These are phyloP conservation scores for Telfairia occidentalis DNA, from an alignment of 331 rosid species.

Conservation along the genomic window DNA sequence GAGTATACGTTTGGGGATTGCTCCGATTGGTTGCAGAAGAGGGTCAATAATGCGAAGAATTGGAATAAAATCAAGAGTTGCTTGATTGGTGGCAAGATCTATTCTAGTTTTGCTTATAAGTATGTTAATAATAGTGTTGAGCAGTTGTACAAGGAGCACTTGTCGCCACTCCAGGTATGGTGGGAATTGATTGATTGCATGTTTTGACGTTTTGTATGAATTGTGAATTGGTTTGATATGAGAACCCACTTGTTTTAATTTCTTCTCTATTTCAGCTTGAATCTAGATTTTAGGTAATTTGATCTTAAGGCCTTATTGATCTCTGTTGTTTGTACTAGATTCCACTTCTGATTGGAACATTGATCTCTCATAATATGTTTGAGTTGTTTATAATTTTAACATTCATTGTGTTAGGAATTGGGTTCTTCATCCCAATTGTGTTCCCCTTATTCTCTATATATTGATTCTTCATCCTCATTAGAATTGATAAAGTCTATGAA, in stretches of 20 bases:
- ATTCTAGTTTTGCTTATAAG: conserved; percentile 20
- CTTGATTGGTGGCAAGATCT: conserved; percentile 39
- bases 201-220: not conserved
- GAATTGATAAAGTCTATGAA: no score
- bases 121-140: conserved; percentile 17
- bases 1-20: conserved; percentile 81
- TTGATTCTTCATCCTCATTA: no score
- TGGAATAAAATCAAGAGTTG: conserved; percentile 75
- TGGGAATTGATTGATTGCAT: not conserved
- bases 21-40: conserved; percentile 75
- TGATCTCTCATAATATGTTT: no score
- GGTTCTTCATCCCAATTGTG: no score
- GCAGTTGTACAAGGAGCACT: conserved; percentile 25
- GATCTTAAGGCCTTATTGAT: not conserved
- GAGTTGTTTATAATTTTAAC: no score
- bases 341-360: not conserved
- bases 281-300: not conserved
- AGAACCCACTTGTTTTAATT: not conserved
- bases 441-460: no score
- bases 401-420: no score
- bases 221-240: not conserved
- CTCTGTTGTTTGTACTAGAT: not conserved
- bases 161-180: conserved; percentile 64
- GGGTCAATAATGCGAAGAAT: conserved; percentile 31
- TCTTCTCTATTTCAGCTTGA: not conserved